These are phyloP conservation scores for Alternaria arbusti DNA, from an alignment of 2,329 filamentous ascomycete genomes.

Conservation along the genomic window DNA sequence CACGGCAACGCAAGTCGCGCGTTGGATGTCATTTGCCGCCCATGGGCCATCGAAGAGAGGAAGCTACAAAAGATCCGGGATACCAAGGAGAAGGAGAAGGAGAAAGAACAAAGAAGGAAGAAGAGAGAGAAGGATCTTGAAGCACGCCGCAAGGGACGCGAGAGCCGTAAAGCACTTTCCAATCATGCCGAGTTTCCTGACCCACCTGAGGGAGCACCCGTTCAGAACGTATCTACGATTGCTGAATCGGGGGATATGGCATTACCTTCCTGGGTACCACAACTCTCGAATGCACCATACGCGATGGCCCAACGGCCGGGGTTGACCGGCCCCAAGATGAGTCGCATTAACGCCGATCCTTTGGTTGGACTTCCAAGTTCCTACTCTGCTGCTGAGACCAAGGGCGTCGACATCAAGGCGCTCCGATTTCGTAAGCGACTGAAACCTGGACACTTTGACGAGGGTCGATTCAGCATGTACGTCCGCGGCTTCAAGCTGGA, in stretches of 20 bases:
- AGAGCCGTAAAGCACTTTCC: too few relatives aligned
- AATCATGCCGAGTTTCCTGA: too few relatives aligned
- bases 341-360: not conserved
- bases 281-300: not conserved
- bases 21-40: not conserved
- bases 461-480: not conserved
- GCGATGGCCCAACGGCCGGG: not conserved
- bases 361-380: not conserved
- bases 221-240: too few relatives aligned
- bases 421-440: not conserved
- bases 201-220: too few relatives aligned
- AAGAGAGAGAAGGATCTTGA: not conserved
- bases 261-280: not conserved
- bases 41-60: not conserved
- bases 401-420: not conserved
- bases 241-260: too few relatives aligned
- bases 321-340: not conserved
- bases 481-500: not conserved
- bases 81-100: too few relatives aligned
- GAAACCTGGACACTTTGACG: too few relatives aligned
- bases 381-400: not conserved
- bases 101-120: not conserved
- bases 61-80: not conserved
- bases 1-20: not conserved
- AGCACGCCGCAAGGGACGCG: too few relatives aligned